Base-by-base conservation (phyloP, 805 yeast genomes). In the Diddensiella transvaalensis region DNA sequence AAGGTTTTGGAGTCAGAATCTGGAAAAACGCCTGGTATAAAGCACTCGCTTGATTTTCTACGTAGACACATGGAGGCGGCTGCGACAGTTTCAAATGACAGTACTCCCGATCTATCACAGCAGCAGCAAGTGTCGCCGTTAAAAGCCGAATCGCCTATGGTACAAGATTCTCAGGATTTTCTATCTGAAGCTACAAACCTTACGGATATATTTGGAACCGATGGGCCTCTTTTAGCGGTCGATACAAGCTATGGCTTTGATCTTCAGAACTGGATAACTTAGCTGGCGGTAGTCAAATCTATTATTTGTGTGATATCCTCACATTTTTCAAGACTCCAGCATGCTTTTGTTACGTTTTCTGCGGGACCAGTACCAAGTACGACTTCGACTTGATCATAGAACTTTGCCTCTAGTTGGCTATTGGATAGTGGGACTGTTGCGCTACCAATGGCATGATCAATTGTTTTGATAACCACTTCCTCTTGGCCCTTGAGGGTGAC, bases 401-500 rank as follows among this genome's bases (percentile, higher is more conserved):
- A 44, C n/a, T 44, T 44, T 13, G 22, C 47, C 21, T 35, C 22
- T 17, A 44, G 42, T 15, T 44, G 47, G 8, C 13, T 17, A 22
- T 35, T 24, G 10, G 42, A 15, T 35, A 44, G 35, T 15, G 47
- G 47, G 10, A 35, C 26, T 11, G 22, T 19, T 3, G 42, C 29
- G 17, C 47, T 44, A n/a, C 47, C 47, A 13, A 44, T 23, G 22
- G 47, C 47, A 17, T 44, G 47, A 15, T 30, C 23, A 3, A 44
- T 37, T 22, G n/a, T 13, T 36, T 44, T n/a, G 5, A 11, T 21
- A n/a, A 22, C 6, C 3, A 23, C 11, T 21, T 13, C 17, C 3
- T 17, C 24, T 17, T 15, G 15, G 15, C 19, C 35, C 35, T 3
- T 4, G 11, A 22, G 17, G 17, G 41, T 44, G 11, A 44, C 36